A percentile compares a stretch with the other conserved stretches of the same genome.
Evolutionary conservation across 352 stramenopile genomes (phyloP).

Genomic region (Pythium graminicola): DNA sequence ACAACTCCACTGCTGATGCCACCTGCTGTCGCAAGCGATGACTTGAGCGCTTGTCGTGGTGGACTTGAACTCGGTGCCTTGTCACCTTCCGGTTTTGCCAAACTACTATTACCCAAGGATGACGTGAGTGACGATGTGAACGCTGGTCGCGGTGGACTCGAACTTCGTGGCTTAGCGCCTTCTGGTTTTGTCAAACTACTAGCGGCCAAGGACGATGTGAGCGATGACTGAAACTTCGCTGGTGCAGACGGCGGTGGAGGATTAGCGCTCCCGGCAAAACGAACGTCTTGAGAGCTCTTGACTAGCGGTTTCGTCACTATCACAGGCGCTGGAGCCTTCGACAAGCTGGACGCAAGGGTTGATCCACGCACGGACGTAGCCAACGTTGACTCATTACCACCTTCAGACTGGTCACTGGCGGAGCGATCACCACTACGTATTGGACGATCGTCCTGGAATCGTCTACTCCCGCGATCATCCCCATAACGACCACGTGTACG

Average conservation of each 20-base stretch:
- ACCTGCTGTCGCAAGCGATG: slow-evolving; percentile 6
- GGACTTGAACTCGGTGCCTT: neutral
- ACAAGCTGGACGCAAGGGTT: slow-evolving; percentile 8
- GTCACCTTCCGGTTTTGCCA: neutral
- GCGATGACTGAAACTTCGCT: slow-evolving; percentile 11
- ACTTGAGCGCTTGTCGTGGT: slow-evolving; percentile 10
- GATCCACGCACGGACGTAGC: slow-evolving; percentile 7
- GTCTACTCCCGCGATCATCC: neutral
- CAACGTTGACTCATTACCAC: slow-evolving; percentile 1
- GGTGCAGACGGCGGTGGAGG: neutral
- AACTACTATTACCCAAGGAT: neutral
- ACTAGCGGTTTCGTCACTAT: slow-evolving; percentile 21
- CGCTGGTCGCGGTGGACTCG: too few relatives aligned
- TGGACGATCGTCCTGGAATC: slow-evolving; percentile 7
- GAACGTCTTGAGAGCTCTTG: slow-evolving; percentile 49
- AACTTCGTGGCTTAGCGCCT: neutral
- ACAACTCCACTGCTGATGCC: neutral
- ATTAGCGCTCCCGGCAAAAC: slow-evolving; percentile 18
- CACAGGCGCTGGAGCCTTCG: slow-evolving; percentile 19
- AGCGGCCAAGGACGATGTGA: neutral
- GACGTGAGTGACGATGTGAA: neutral
- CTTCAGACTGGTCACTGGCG: slow-evolving; percentile 14
- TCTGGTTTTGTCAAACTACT: neutral
- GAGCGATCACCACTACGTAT: slow-evolving; percentile 14
- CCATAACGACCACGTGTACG: neutral